phyloP scores from a whole-genome alignment of 2,329 filamentous ascomycete species.

The Xylogone sp. region DNA sequence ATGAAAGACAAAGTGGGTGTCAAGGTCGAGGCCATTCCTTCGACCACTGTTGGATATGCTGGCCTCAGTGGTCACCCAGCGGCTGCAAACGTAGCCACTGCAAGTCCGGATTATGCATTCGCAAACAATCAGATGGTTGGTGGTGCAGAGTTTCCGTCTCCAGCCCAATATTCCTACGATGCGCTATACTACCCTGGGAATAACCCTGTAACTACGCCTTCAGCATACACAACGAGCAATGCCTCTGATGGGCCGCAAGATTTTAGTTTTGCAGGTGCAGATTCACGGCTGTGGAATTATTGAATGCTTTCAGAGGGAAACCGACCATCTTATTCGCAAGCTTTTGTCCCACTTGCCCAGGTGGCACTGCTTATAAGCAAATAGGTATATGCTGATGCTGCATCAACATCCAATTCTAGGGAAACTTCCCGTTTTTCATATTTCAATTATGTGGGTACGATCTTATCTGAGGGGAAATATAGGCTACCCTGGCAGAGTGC shows the following conservation, averaged over 20 bases:
- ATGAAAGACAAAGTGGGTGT: constrained; percentile 1
- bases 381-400: no score
- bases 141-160: constrained; percentile 11
- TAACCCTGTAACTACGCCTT: constrained; percentile 4
- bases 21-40: neutral
- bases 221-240: constrained; percentile 6
- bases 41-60: constrained; percentile 1
- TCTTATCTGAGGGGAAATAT: no score
- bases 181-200: constrained; percentile 11
- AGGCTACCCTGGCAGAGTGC: no score
- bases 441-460: no score
- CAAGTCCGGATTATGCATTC: constrained; percentile 5
- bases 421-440: no score
- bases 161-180: constrained; percentile 13
- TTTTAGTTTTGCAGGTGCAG: constrained; percentile 11
- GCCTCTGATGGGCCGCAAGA: constrained; percentile 12
- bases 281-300: neutral
- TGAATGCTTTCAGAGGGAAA: neutral
- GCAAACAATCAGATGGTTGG: constrained; percentile 5
- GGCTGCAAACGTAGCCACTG: neutral
- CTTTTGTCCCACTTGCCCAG: no score
- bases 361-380: no score
- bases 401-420: no score
- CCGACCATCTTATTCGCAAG: no score
- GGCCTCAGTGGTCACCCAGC: neutral